Conservation (phyloP, 2,329 filamentous ascomycete genomes). For the Fusarium sublunatum region DNA sequence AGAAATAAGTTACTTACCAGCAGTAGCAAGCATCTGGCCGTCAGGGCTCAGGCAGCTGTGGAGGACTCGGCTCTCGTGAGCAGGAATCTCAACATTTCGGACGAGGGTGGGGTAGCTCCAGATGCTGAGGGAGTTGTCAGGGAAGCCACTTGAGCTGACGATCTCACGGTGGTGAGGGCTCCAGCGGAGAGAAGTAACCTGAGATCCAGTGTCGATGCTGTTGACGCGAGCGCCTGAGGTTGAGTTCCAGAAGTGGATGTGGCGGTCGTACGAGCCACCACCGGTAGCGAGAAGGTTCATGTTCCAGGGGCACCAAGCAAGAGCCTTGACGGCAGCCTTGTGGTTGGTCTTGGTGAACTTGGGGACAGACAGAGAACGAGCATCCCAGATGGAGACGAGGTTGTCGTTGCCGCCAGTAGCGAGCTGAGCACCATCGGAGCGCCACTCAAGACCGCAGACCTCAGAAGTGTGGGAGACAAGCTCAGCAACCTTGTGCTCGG, state of each 20-base stretch:
- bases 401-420: slow-evolving; percentile 99
- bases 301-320: slow-evolving; percentile 99
- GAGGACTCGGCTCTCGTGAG: slow-evolving; percentile 94
- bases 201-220: slow-evolving; percentile 98
- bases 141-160: slow-evolving; percentile 96
- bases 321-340: slow-evolving; percentile 97
- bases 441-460: slow-evolving; percentile 98
- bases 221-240: slow-evolving; percentile 97
- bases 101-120: slow-evolving; percentile 99
- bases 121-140: slow-evolving; percentile 98
- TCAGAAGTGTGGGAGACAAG: slow-evolving; percentile 97
- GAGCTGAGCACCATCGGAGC: slow-evolving; percentile 93
- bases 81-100: slow-evolving; percentile 97
- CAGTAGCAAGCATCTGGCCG: slow-evolving; percentile 96
- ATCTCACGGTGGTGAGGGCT: slow-evolving; percentile 98
- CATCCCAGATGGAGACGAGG: slow-evolving; percentile 98
- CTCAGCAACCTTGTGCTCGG: slow-evolving; percentile 97
- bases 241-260: slow-evolving; percentile 99
- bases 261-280: slow-evolving; percentile 93
- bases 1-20: slow-evolving; percentile 65
- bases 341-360: slow-evolving; percentile 99
- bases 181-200: slow-evolving; percentile 97
- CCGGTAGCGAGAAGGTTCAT: slow-evolving; percentile 96
- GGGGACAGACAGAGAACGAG: slow-evolving; percentile 88
- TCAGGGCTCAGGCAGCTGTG: slow-evolving; percentile 98